These are phyloP conservation scores for Syzygium aromaticum DNA, from an alignment of 345 rosid species.

Conservation along the genomic window DNA sequence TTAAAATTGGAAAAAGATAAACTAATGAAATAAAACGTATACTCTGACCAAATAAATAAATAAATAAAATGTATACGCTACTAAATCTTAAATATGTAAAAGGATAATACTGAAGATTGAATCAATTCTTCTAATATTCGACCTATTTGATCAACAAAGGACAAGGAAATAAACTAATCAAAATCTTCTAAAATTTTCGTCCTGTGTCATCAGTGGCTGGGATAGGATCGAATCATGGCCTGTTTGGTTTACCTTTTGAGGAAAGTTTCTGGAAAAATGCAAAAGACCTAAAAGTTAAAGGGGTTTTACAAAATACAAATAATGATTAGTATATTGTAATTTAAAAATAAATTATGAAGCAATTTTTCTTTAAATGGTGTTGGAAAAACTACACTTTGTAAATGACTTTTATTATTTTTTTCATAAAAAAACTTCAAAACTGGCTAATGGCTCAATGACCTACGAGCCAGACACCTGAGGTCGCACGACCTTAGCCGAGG, in stretches of 20 bases:
- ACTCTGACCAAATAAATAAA: background rate
- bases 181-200: background rate
- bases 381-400: background rate
- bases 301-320: background rate
- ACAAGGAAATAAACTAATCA: background rate
- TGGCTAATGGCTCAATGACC: background rate
- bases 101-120: background rate
- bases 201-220: background rate
- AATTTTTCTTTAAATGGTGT: background rate
- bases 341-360: background rate
- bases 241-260: background rate
- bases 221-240: background rate
- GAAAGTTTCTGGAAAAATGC: background rate
- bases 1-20: background rate
- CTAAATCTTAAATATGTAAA: background rate
- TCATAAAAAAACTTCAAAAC: background rate
- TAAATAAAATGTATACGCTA: background rate
- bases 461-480: background rate
- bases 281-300: background rate
- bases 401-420: background rate
- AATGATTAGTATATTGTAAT: background rate
- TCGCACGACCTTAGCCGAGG: background rate
- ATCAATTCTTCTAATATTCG: background rate
- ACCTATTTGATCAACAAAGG: background rate
- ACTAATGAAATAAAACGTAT: background rate